phyloP scores from a whole-genome alignment of 345 rosid species.

The Excoecaria agallocha region DNA sequence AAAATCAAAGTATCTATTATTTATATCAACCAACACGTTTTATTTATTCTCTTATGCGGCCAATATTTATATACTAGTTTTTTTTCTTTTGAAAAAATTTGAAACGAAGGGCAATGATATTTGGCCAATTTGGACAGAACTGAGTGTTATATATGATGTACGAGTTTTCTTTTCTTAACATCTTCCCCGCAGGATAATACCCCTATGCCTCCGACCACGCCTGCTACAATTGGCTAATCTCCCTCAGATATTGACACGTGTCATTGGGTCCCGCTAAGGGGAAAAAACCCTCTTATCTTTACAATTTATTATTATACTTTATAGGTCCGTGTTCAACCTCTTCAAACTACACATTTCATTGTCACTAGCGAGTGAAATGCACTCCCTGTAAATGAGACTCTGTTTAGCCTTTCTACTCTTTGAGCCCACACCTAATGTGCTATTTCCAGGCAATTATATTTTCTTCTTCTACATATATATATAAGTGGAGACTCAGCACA shows the following conservation, averaged over 20 bases:
- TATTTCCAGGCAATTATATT: slow-evolving; percentile 17
- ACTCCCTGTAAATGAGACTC: neutral
- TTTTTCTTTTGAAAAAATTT: no score
- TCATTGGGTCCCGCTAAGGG: slow-evolving; percentile 11
- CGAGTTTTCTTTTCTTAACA: slow-evolving; percentile 36
- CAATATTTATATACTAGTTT: no score
- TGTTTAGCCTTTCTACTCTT: neutral
- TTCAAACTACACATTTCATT: neutral
- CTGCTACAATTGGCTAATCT: slow-evolving; percentile 30
- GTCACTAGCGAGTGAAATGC: neutral
- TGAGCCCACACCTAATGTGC: slow-evolving; percentile 1
- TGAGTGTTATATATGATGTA: slow-evolving; percentile 10
- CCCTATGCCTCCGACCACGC: slow-evolving; percentile 29
- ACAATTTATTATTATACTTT: neutral
- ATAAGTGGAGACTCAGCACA: neutral
- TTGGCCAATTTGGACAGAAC: slow-evolving; percentile 34
- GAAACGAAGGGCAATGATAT: slow-evolving; percentile 18
- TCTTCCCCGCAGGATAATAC: slow-evolving; percentile 28
- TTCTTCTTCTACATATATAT: neutral
- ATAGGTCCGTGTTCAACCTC: neutral
- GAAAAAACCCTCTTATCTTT: neutral
- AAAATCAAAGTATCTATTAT: no score
- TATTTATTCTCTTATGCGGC: no score
- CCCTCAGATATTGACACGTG: slow-evolving; percentile 34
- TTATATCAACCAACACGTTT: no score